Conservation (phyloP, 1,139 yeast species). For the Yamadazyma triangularis region DNA sequence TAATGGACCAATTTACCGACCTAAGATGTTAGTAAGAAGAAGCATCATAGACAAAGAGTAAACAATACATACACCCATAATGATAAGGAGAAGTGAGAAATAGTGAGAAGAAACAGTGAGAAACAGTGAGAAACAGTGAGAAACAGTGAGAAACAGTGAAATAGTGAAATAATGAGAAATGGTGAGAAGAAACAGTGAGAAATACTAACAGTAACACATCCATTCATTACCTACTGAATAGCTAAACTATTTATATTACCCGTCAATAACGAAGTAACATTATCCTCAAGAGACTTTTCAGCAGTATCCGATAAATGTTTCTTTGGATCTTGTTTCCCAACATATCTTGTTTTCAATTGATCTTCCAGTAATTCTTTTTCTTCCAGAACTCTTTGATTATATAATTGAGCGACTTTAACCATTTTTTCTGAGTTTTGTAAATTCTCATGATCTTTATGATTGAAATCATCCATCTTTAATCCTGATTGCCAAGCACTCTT, state of each 20-base stretch:
- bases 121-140: not conserved
- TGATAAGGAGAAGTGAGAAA: not conserved
- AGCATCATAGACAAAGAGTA: too few relatives aligned
- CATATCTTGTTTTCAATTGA: constrained; percentile 89
- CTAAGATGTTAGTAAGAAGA: constrained; percentile 17
- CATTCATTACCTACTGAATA: constrained; percentile 43
- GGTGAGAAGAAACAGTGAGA: not conserved
- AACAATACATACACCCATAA: constrained; percentile 3
- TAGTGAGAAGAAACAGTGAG: not conserved
- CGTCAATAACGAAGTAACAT: constrained; percentile 80
- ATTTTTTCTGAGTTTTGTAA: constrained; percentile 68
- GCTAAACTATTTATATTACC: constrained; percentile 88
- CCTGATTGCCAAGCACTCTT: constrained; percentile 97
- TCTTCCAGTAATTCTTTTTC: constrained; percentile 87
- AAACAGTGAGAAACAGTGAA: constrained; percentile 1
- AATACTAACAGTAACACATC: constrained; percentile 1
- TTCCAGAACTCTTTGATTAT: constrained; percentile 87
- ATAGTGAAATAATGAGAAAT: not conserved
- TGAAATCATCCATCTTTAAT: constrained; percentile 70
- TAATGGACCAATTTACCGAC: constrained; percentile 53
- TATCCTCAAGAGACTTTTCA: constrained; percentile 80
- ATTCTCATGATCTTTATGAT: constrained; percentile 73
- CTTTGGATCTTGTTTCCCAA: constrained; percentile 98
- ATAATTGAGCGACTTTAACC: constrained; percentile 88
- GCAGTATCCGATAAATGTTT: constrained; percentile 92